phyloP scores from a whole-genome alignment of 1,139 yeast genomes.

The Sugiyamaella castrensis region DNA sequence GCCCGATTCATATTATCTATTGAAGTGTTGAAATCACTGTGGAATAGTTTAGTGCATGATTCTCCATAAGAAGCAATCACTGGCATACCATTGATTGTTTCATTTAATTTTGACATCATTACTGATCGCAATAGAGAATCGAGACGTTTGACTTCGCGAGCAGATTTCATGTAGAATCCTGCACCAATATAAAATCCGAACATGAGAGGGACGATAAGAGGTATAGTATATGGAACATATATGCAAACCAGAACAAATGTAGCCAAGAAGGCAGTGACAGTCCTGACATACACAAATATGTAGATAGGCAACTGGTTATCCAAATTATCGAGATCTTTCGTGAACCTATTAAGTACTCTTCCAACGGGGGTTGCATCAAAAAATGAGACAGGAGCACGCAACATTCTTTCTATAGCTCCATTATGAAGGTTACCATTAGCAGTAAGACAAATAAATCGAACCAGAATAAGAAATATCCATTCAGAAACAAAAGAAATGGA shows the following conservation, averaged over 20 bases:
- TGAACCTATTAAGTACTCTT: conserved; percentile 56
- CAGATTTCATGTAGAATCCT: conserved; percentile 60
- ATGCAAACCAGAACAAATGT: conserved; percentile 30
- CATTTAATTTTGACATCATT: conserved; percentile 72
- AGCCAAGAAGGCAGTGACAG: conserved; percentile 24
- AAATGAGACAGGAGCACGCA: conserved; percentile 58
- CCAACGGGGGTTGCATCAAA: conserved; percentile 57
- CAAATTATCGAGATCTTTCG: conserved; percentile 75
- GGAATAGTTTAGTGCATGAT: conserved; percentile 43
- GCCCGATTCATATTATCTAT: conserved; percentile 67
- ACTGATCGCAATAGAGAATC: conserved; percentile 71
- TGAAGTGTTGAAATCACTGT: conserved; percentile 34
- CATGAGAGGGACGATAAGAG: conserved; percentile 29
- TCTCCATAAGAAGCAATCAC: conserved; percentile 57
- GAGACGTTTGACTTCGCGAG: conserved; percentile 73
- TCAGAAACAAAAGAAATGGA: conserved; percentile 19
- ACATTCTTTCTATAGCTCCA: conserved; percentile 49
- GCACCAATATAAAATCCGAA: conserved; percentile 28
- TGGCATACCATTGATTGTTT: conserved; percentile 63
- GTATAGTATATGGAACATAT: conserved; percentile 31
- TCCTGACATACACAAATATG: conserved; percentile 28
- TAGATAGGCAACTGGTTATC: conserved; percentile 54
- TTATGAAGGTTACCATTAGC: conserved; percentile 26
- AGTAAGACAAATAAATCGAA: conserved; percentile 28
- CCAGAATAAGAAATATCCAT: conserved; percentile 11